Evolutionary conservation across 2,329 filamentous ascomycete species (phyloP), one percentile per base, ranked within the genome.

Genomic region (Pyrenophora tritici-repentis): DNA sequence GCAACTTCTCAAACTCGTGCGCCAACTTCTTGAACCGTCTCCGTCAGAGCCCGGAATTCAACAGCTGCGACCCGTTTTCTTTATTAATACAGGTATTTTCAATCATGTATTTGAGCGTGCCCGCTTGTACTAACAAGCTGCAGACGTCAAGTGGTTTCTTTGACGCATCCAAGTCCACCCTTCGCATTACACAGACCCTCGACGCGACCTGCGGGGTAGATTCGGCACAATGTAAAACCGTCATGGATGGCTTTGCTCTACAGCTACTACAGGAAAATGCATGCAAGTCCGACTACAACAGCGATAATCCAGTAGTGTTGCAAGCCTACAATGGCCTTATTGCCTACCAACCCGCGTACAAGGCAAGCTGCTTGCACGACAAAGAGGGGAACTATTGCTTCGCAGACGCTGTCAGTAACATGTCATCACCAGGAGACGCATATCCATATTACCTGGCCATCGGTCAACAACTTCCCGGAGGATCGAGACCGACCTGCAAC

Each of bases 391-490:
- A 80, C 42, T 82, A 85, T 59, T 97, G 93, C 77, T 97, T 91
- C 72, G 89, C 89, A 59, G 87, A 90, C 62, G 91, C 93, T 42
- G 85, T 92, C 53, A 91, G 89, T 40, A 96, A 96, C 74, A 71
- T 77, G 5, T 83, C 84, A 17, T 87, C 83, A 7, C 79, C 88
- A 12, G 83, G 85, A 26, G 88, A 94, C 70, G 82, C 85, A 29
- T 93, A 92, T 67, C 81, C 94, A 31, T 99, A 97, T 76, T 93
- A 88, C 65, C 78, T 97, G 3, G 90, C 92, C 0, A 81, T 96
- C 47, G 94, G 94, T 52, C 81, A 86, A 34, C 73, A 79, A 0
- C 76, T 97, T 10, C 89, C 90, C 0, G 79, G 78, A 12, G 82
- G 82, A 17, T 83, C 86, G 20, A 78, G 80, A n/a, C 90, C 91